These are phyloP conservation scores for Penicillium fimorum DNA, from an alignment of 495 filamentous ascomycete species.

Conservation along the genomic window DNA sequence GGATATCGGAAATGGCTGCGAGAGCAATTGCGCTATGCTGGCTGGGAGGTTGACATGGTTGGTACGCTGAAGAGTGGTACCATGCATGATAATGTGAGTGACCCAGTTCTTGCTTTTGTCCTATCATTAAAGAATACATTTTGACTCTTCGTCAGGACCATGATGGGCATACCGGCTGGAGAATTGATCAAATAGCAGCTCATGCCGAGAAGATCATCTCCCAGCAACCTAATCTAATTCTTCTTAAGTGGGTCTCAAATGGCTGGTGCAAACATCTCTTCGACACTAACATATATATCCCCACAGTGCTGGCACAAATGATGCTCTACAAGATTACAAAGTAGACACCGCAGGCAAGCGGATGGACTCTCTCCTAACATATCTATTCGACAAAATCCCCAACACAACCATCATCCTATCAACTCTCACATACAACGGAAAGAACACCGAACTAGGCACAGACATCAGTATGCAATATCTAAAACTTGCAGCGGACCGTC, in stretches of 20 bases:
- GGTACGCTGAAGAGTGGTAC: slow-evolving; percentile 44
- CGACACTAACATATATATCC: slow-evolving; percentile 1
- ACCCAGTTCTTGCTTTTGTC: not conserved
- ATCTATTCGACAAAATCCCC: slow-evolving; percentile 38
- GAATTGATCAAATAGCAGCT: slow-evolving; percentile 44
- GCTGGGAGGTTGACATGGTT: slow-evolving; percentile 51
- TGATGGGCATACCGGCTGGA: slow-evolving; percentile 50
- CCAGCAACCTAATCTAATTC: slow-evolving; percentile 48
- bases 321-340: slow-evolving; percentile 39
- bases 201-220: slow-evolving; percentile 32
- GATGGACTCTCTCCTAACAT: slow-evolving; percentile 33
- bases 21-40: slow-evolving; percentile 34
- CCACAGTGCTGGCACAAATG: slow-evolving; percentile 47
- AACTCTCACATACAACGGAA: slow-evolving; percentile 44
- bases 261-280: not conserved
- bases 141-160: slow-evolving; percentile 28
- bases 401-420: slow-evolving; percentile 48
- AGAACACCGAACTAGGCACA: slow-evolving; percentile 16
- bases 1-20: slow-evolving; percentile 52
- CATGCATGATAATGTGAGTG: slow-evolving; percentile 49
- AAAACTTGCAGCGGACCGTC: slow-evolving; percentile 31
- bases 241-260: slow-evolving; percentile 36
- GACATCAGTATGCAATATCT: slow-evolving; percentile 41
- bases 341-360: slow-evolving; percentile 28
- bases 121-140: not conserved